Evolutionary conservation across 2,329 filamentous ascomycete species (phyloP), one percentile per base, ranked within the genome.

Genomic region (Dothidotthia symphoricarpi): DNA sequence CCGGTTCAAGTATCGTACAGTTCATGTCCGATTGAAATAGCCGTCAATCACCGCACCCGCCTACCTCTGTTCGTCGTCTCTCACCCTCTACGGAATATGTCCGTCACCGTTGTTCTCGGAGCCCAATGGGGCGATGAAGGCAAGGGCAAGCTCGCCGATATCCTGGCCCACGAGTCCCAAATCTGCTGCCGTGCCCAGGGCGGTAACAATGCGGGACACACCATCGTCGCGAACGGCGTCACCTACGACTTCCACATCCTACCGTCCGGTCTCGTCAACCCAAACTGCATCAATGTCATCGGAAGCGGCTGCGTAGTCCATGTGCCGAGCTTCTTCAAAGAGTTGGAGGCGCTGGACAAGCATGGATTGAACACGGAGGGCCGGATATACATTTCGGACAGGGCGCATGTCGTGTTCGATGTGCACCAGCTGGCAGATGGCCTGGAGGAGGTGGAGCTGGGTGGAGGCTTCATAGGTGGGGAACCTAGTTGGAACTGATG

Each of bases 241-340:
- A 77, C 75, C 16, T 68, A 68, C 54, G 64, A 68, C 39, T 66
- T 65, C 50, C 64, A 68, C 45, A 67, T 69, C 50, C 59, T 68
- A 16, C 62, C 64, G 16, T 85, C 80, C 39, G 86, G 86, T 43
- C 76, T 90, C 44, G 74, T 90, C 50, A 86, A 85, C 61, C 82
- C 84, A 6, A 71, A 72, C 28, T 86, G 79, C 63, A 75, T 80
- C 55, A 90, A 89, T 69, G 71, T 90, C 40, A 84, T 90, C 61
- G 86, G 73, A 25, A 53, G 70, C 45, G 63, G 85, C 43, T 83
- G 82, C 32, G 83, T 86, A 43, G 81, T 87, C 50, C 78, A 87
- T 65, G 75, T 85, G 38, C 79, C 80, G 14, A 72, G 73, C 36
- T 83, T 85, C 71, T 84, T 85, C 73, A 75, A 77, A 51, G 82